Evolutionary conservation across 2,329 filamentous ascomycete genomes (phyloP).

Genomic region (Microcyclosporella mali): DNA sequence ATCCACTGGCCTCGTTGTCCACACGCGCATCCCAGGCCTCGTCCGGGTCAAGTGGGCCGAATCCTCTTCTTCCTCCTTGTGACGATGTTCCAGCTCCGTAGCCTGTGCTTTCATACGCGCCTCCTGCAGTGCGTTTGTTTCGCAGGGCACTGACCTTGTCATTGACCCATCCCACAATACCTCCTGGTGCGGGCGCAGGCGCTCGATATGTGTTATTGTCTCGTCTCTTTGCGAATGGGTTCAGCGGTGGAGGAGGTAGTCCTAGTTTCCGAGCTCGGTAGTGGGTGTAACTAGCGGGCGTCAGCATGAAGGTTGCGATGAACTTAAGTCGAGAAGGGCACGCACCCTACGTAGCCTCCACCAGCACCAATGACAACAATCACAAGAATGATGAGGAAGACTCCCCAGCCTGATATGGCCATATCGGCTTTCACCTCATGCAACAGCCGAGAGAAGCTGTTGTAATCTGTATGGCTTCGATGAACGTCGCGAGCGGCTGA

Average conservation of each 20-base stretch:
- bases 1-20: slow-evolving; percentile 62
- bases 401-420: slow-evolving; percentile 42
- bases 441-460: no score
- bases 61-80: slow-evolving; percentile 40
- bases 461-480: no score
- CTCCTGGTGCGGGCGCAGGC: slow-evolving; percentile 53
- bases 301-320: slow-evolving; percentile 3
- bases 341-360: slow-evolving; percentile 57
- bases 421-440: slow-evolving; percentile 2
- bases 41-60: slow-evolving; percentile 69
- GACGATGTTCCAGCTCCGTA: slow-evolving; percentile 22
- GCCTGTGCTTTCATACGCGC: slow-evolving; percentile 34
- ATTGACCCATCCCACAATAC: slow-evolving; percentile 67
- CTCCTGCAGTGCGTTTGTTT: slow-evolving; percentile 60
- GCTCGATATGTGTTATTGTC: slow-evolving; percentile 35
- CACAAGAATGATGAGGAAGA: slow-evolving; percentile 67
- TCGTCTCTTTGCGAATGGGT: slow-evolving; percentile 56
- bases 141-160: slow-evolving; percentile 59
- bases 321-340: background rate
- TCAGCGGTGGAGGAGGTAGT: slow-evolving; percentile 59
- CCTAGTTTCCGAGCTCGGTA: slow-evolving; percentile 67
- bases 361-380: slow-evolving; percentile 54
- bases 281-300: slow-evolving; percentile 53
- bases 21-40: slow-evolving; percentile 81
- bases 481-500: no score